These are phyloP conservation scores for Lepidopterella palustris DNA, from an alignment of 495 filamentous ascomycete genomes.

Conservation along the genomic window DNA sequence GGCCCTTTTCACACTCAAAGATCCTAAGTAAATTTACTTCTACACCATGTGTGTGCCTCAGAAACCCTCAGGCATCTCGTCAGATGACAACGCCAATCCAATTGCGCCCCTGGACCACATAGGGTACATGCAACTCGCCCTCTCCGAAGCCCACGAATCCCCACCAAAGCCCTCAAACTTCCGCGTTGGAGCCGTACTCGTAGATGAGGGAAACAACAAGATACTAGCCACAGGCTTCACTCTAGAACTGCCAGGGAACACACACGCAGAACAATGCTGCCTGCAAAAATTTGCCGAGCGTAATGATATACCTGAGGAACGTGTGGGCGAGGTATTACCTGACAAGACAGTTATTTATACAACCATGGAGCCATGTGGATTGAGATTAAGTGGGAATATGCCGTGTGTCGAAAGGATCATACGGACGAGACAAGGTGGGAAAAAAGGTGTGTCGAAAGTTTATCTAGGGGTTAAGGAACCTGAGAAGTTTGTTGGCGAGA, in stretches of 20 bases:
- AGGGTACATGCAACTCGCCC: conserved; percentile 63
- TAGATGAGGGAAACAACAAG: conserved; percentile 47
- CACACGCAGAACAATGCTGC: conserved; percentile 90
- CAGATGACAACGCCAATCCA: not conserved
- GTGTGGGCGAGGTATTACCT: conserved; percentile 51
- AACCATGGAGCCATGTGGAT: conserved; percentile 87
- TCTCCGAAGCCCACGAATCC: conserved; percentile 67
- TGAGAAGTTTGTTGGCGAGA: conserved; percentile 75
- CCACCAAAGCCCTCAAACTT: conserved; percentile 85
- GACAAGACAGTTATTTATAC: conserved; percentile 67
- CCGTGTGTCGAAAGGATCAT: conserved; percentile 80
- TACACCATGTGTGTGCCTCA: no score
- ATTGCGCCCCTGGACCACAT: conserved; percentile 42
- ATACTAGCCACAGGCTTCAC: conserved; percentile 85
- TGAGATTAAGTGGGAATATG: conserved; percentile 70
- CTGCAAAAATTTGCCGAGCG: conserved; percentile 63
- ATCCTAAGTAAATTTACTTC: no score
- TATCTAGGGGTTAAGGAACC: conserved; percentile 88
- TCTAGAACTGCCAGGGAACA: conserved; percentile 85
- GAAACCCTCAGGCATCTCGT: not conserved
- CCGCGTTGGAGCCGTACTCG: conserved; percentile 80
- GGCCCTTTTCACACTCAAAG: no score
- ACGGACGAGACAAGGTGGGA: conserved; percentile 40
- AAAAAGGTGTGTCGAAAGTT: conserved; percentile 60
- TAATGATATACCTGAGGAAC: conserved; percentile 48